Conservation (phyloP, 129 eudicot species). For the Artemisia annua region DNA sequence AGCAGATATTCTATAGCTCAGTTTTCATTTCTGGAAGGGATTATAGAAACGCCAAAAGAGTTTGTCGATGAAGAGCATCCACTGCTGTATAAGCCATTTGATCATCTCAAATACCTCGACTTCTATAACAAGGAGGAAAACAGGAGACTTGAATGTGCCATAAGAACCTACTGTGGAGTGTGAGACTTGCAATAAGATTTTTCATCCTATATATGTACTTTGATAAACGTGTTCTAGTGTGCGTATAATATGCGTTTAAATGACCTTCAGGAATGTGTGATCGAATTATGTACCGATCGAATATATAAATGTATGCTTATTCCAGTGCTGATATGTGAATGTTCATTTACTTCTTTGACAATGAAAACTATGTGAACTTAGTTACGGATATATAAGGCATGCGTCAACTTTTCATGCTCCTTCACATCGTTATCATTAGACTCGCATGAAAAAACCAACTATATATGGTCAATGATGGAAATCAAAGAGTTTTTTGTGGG, state of each 20-base stretch:
- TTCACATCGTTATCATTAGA: neutral
- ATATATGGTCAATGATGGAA: neutral
- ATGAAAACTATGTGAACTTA: neutral
- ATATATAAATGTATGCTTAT: too few relatives aligned
- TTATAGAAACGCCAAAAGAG: conserved; percentile 65
- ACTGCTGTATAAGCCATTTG: conserved; percentile 58
- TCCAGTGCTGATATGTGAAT: too few relatives aligned
- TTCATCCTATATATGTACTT: neutral
- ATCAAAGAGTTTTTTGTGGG: neutral
- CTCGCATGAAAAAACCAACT: neutral
- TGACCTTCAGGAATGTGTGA: too few relatives aligned
- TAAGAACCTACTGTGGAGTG: conserved; percentile 60
- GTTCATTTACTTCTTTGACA: too few relatives aligned
- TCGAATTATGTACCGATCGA: too few relatives aligned
- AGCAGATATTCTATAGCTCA: conserved; percentile 64
- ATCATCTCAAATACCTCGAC: conserved; percentile 58
- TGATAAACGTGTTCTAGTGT: conserved; percentile 8
- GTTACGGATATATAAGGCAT: neutral
- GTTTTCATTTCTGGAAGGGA: conserved; percentile 64
- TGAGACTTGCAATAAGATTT: conserved; percentile 25
- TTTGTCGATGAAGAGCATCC: conserved; percentile 74
- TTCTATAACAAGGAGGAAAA: conserved; percentile 60
- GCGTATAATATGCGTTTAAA: too few relatives aligned
- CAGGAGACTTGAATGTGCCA: conserved; percentile 50
- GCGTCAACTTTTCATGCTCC: neutral